Base-by-base conservation (phyloP, 2,329 filamentous ascomycete genomes). In the Rutstroemia sp. region DNA sequence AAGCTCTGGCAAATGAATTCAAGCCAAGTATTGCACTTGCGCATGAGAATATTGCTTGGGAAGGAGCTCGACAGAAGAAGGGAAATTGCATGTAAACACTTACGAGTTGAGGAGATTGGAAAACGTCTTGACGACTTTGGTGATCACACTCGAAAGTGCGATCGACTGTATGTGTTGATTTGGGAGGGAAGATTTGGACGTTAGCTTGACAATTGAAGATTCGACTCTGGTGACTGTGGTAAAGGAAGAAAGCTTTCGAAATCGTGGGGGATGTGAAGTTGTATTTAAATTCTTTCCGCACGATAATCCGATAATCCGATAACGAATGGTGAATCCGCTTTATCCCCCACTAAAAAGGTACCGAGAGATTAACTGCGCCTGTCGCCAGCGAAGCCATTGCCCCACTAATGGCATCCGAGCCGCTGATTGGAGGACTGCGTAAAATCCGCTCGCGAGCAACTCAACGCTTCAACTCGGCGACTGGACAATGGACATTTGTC, bases 31-130 rank as follows among this genome's bases (percentile, higher is more conserved):
- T 30, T 7, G 7, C 5, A 8, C 23, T 9, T 8, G 17, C 21
- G 7, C 30, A 10, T 17, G n/a, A 37, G 6, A 8, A 5, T n/a
- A 14, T 37, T 16, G n/a, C 5, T 17, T 16, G 16, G 38, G 46
- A 50, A 55, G 23, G 49, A 47, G 25, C 48, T 6, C 9, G 19
- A 19, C 9, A 4, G 14, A 16, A 2, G 7, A 34, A 37, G 14
- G 41, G 8, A 30, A 5, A 27, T 6, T 4, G 27, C 34, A 39
- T 25, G 10, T 10, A 37, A 49, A 27, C 77, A 60, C 90, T 74
- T 82, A 96, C 92, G 91, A 96, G 83, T 94, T 94, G 68, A 96
- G 87, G 69, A 95, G 87, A 78, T 95, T 96, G 81, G 91, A 92
- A 87, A 96, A 96, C 92, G 90, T 96, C 78, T 89, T 96, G 89